These are phyloP conservation scores for Trypanosoma vivax DNA, from an alignment of 208 protist species.

Conservation along the genomic window DNA sequence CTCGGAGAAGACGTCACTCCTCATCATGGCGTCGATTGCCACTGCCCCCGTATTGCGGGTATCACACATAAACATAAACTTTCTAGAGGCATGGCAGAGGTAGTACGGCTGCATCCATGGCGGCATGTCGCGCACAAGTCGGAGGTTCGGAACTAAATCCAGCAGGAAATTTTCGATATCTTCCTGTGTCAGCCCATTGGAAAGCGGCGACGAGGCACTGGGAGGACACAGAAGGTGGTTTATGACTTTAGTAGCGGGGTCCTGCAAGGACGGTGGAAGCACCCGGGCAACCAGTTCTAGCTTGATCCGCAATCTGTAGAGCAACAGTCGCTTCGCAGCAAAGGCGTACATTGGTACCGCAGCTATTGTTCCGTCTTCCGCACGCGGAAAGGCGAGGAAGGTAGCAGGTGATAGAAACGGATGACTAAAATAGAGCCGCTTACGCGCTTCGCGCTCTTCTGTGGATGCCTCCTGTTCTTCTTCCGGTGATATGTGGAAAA, in stretches of 20 bases:
- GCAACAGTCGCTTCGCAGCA: slow-evolving; percentile 70
- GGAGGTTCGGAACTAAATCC: slow-evolving; percentile 67
- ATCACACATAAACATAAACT: slow-evolving; percentile 93
- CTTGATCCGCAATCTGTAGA: slow-evolving; percentile 77
- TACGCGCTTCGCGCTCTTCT: slow-evolving; percentile 26
- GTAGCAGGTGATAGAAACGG: slow-evolving; percentile 82
- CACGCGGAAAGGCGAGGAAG: slow-evolving; percentile 68
- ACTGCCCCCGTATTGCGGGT: slow-evolving; percentile 59
- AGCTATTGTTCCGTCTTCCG: slow-evolving; percentile 43
- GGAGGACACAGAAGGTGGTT: slow-evolving; percentile 35
- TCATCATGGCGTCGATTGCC: slow-evolving; percentile 76
- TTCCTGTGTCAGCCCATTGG: slow-evolving; percentile 72
- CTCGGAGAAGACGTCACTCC: slow-evolving; percentile 84
- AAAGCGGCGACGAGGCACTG: slow-evolving; percentile 70
- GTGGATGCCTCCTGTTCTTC: slow-evolving; percentile 25
- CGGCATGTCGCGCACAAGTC: slow-evolving; percentile 73
- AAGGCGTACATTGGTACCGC: slow-evolving; percentile 81
- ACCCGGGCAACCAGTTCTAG: slow-evolving; percentile 58
- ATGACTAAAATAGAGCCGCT: slow-evolving; percentile 70
- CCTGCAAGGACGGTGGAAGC: slow-evolving; percentile 28
- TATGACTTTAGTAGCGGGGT: slow-evolving; percentile 10
- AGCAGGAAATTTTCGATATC: slow-evolving; percentile 79
- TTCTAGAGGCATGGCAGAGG: slow-evolving; percentile 82
- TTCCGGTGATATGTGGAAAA: slow-evolving; percentile 55
- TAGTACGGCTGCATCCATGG: slow-evolving; percentile 88